Conservation (phyloP, 1,284 basidiomycete genomes). For the Fistulina hepatica region DNA sequence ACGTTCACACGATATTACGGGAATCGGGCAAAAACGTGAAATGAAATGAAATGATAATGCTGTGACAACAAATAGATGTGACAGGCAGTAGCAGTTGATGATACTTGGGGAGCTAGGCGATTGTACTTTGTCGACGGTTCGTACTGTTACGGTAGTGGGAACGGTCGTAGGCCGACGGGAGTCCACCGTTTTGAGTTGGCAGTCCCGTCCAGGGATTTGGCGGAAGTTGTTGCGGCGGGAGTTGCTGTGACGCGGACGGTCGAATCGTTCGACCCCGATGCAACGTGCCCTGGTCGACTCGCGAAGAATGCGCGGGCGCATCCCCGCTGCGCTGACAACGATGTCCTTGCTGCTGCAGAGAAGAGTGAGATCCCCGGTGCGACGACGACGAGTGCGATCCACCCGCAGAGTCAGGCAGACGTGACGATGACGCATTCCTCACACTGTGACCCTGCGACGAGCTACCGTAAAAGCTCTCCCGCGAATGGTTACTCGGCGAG, state of each 20-base stretch:
- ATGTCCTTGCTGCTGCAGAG: slow-evolving; percentile 13
- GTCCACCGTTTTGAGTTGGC: slow-evolving; percentile 17
- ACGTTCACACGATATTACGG: no score
- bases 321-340: slow-evolving; percentile 21
- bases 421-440: slow-evolving; percentile 11
- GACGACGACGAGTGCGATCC: slow-evolving; percentile 10
- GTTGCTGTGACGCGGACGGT: slow-evolving; percentile 11
- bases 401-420: slow-evolving; percentile 13
- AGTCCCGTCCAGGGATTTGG: slow-evolving; percentile 30
- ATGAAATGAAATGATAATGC: no score
- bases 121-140: slow-evolving; percentile 12
- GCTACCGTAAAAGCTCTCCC: slow-evolving; percentile 7
- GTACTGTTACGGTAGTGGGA: background rate
- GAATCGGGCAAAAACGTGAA: no score
- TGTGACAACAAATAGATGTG: no score
- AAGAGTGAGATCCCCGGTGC: slow-evolving; percentile 11
- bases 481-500: slow-evolving; percentile 8
- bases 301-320: slow-evolving; percentile 12
- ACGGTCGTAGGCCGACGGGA: slow-evolving; percentile 7
- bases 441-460: slow-evolving; percentile 9
- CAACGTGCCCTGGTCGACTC: slow-evolving; percentile 5
- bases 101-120: slow-evolving; percentile 41
- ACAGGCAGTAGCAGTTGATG: slow-evolving; percentile 94
- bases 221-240: slow-evolving; percentile 6
- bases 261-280: slow-evolving; percentile 20